Base-by-base conservation (phyloP, 495 filamentous ascomycete species). In the Neurospora sp. region DNA sequence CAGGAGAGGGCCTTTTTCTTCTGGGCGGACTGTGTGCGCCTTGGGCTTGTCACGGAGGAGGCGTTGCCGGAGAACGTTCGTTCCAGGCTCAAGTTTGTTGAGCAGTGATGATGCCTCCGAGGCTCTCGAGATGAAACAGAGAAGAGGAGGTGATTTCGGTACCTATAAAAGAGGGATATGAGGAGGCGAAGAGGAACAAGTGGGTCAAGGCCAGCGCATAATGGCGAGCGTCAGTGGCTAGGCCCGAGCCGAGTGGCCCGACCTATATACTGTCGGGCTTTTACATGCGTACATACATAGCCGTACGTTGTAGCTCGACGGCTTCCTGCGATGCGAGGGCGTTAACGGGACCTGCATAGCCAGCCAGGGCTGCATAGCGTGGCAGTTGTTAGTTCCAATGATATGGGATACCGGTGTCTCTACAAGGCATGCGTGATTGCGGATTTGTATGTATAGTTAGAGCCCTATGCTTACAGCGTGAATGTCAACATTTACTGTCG, bases 1-100 rank as follows among this genome's bases (percentile, higher is more conserved):
- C 93, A 96, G 82, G 92, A 98, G 77, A 86, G 96, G 14, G 96
- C 93, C 3, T 82, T 93, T 83, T 92, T 98, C 82, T 96, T 98
- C 83, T 94, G 94, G 91, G 93, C 93, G 8, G 96, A 99, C 82
- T 87, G 92, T 73, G 79, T 98, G 44, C 79, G 83, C 18, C 72
- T 97, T 79, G 92, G 92, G 0, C 80, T 97, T 54, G 84, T 95
- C 41, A 86, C 83, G 75, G 81, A 83, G 73, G 91, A 94, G 48
- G 92, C 97, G 46, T 81, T 98, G 76, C 94, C 93, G 0, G 83
- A 85, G 74, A 83, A 84, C 2, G 72, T 94, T 73, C 80, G 85
- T 71, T 80, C 80, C 70, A 86, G 85, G 77, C 72, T 94, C 72
- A 92, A 92, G 81, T 77, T 87, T 70, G 86, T 93, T 66, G 54